Base-by-base conservation (phyloP, 441 rosid genomes). In the Adansonia gregorii region DNA sequence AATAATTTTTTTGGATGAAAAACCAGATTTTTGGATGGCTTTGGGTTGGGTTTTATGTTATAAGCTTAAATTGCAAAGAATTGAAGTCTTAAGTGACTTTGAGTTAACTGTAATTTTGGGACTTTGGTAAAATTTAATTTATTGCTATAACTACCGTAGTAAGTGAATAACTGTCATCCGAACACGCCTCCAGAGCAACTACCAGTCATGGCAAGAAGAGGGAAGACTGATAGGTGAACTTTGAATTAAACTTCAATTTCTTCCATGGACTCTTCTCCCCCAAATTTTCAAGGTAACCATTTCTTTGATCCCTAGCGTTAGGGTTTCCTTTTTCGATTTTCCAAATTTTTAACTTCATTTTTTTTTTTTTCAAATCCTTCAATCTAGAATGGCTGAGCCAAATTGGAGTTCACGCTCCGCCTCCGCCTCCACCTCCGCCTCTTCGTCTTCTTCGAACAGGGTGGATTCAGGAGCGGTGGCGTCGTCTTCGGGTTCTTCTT, bases 301-400 rank as follows among this genome's bases (percentile, higher is more conserved):
- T 11, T 56, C n/a, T 48, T 49, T 45, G 19, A 71, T 66, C 49
- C 19, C 63, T 52, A 67, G 39, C 1, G 15, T 51, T 81, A 56
- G 68, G 72, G 76, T 73, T 78, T 74, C 35, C 17, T 56, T 59
- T 35, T 39, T 7, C 64, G 9, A 43, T 77, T 39, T 19, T 63
- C 56, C n/a, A 24, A 31, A 22, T 46, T 60, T 45, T 24, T 51
- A 74, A 74, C 24, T 27, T 8, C 59, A 15, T 27, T 9, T n/a
- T 49, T 5, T 75, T 31, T 27, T 55, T 14, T 24, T 69, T 69
- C 19, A 3, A 22, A 55, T 76, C 27, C 63, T 52, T 20, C 24
- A 58, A 66, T 78, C 66, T 17, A 85, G 81, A 80, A 86, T 91
- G 95, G 86, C 83, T 46, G 89, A 86, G n/a, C 85, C 84, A 17